Evolutionary conservation across 2,329 filamentous ascomycete genomes (phyloP).

Genomic region (Trichoderma koningiopsis): DNA sequence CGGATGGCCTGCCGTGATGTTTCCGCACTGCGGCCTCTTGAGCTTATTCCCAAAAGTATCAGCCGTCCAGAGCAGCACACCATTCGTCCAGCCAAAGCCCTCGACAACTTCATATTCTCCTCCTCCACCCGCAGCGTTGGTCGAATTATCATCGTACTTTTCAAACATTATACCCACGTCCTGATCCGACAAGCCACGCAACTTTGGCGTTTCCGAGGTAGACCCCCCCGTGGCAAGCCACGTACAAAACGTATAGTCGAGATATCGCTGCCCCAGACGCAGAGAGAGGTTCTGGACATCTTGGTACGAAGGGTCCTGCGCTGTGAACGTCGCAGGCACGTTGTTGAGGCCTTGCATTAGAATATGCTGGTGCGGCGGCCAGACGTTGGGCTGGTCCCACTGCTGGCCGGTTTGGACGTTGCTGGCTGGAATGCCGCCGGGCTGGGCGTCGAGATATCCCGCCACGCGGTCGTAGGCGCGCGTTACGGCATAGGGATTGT

Average conservation of each 20-base stretch:
- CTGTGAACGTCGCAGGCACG: constrained; percentile 58
- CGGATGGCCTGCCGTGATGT: constrained; percentile 48
- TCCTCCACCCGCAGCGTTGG: constrained; percentile 63
- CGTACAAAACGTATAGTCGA: constrained; percentile 69
- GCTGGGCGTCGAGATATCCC: constrained; percentile 52
- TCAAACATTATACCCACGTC: constrained; percentile 67
- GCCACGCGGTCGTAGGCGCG: constrained; percentile 57
- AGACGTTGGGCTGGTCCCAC: constrained; percentile 72
- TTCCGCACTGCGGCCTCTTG: constrained; percentile 57
- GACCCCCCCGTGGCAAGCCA: constrained; percentile 69
- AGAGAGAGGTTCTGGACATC: constrained; percentile 59
- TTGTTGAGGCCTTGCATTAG: constrained; percentile 64
- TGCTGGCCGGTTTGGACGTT: constrained; percentile 64
- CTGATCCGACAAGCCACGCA: constrained; percentile 47
- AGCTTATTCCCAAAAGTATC: constrained; percentile 62
- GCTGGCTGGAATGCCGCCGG: constrained; percentile 63
- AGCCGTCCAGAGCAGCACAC: constrained; percentile 66
- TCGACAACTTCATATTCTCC: constrained; percentile 71
- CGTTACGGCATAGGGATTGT: constrained; percentile 60
- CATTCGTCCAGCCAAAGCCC: constrained; percentile 72
- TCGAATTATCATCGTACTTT: constrained; percentile 65
- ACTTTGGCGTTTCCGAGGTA: constrained; percentile 54
- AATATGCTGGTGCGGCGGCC: constrained; percentile 67
- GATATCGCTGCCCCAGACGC: constrained; percentile 63
- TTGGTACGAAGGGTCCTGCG: constrained; percentile 55